Conservation (phyloP, 2,329 filamentous ascomycete genomes). For the Colletotrichum phormii region DNA sequence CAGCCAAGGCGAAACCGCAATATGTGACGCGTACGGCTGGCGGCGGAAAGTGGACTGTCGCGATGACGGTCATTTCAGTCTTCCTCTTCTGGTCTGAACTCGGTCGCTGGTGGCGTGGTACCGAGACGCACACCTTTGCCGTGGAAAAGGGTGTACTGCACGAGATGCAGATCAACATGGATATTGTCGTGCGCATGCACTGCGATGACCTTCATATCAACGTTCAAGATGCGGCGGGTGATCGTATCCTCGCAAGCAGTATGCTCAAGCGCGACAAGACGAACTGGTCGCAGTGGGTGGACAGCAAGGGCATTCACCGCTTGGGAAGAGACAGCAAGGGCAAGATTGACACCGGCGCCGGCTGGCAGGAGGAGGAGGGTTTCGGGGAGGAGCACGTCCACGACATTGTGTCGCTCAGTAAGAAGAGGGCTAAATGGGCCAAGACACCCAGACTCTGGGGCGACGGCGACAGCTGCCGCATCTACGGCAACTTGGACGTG, state of each 20-base stretch:
- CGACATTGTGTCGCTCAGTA: constrained; percentile 83
- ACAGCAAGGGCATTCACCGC: constrained; percentile 73
- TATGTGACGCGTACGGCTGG: constrained; percentile 87
- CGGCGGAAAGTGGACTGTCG: constrained; percentile 93
- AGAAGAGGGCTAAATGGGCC: constrained; percentile 73
- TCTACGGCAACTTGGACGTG: constrained; percentile 89
- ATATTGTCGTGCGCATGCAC: constrained; percentile 90
- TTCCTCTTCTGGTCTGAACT: constrained; percentile 84
- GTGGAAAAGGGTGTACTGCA: constrained; percentile 93
- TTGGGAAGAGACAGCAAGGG: constrained; percentile 68
- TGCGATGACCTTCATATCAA: constrained; percentile 94
- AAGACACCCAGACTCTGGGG: constrained; percentile 79
- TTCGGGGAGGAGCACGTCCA: constrained; percentile 87
- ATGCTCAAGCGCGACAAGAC: constrained; percentile 82
- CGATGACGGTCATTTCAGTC: constrained; percentile 79
- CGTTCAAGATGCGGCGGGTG: constrained; percentile 94
- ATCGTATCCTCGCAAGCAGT: constrained; percentile 86
- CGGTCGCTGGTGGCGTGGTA: constrained; percentile 83
- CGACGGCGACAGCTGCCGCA: constrained; percentile 79
- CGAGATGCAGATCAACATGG: constrained; percentile 92
- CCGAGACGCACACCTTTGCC: constrained; percentile 88
- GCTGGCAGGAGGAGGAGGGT: constrained; percentile 75
- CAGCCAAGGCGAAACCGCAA: constrained; percentile 95
- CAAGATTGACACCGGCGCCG: constrained; percentile 66
- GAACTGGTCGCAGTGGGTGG: constrained; percentile 84